phyloP scores from a whole-genome alignment of 192 early-diverging fungal genomes.

The Umbelopsis vinacea region DNA sequence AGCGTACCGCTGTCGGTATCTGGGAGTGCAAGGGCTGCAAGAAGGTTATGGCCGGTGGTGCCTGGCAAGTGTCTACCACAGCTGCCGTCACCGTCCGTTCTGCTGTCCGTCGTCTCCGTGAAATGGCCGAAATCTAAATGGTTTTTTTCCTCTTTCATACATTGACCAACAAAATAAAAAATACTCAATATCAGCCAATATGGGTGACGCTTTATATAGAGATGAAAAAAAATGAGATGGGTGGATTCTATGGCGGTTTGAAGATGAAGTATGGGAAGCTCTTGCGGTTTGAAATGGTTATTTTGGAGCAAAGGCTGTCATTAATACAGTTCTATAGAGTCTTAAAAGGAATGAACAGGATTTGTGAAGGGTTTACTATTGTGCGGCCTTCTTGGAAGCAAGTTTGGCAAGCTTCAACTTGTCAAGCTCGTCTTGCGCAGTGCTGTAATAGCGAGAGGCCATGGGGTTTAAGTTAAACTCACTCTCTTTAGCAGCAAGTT shows the following conservation, averaged over 20 bases:
- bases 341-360: background rate
- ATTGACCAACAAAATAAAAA: conserved; percentile 7
- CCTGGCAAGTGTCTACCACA: conserved; percentile 72
- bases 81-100: conserved; percentile 90
- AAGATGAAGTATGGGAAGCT: too few species aligned
- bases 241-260: background rate
- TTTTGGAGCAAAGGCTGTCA: too few species aligned
- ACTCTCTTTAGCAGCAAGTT: background rate
- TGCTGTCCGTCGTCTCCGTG: conserved; percentile 97
- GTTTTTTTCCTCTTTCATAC: background rate
- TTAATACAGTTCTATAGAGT: too few species aligned
- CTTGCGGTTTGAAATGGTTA: too few species aligned
- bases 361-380: background rate
- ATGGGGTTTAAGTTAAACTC: conserved; percentile 1
- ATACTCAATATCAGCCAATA: background rate
- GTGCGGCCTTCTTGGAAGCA: conserved; percentile 11
- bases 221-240: background rate
- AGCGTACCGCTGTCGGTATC: conserved; percentile 96
- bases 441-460: conserved; percentile 32
- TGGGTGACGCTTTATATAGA: background rate
- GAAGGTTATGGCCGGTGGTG: conserved; percentile 81
- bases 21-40: conserved; percentile 98
- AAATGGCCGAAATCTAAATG: conserved; percentile 86
- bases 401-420: conserved; percentile 52
- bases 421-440: conserved; percentile 54